Conservation (phyloP, 148 eudicot genomes). For the Diospyros kaki region DNA sequence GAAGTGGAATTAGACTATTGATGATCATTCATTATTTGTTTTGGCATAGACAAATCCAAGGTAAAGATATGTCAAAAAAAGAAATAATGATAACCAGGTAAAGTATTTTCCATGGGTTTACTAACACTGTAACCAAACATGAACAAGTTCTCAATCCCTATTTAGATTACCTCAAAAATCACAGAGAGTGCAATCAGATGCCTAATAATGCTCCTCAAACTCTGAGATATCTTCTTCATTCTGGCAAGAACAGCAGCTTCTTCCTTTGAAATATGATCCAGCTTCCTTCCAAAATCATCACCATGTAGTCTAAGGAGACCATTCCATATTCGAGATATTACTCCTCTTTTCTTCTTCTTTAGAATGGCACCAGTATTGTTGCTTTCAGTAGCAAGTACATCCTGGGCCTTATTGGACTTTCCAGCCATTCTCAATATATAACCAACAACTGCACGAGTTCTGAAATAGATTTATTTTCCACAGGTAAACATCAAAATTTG, state of each 20-base stretch:
- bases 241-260: constrained; percentile 57
- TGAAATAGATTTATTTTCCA: not conserved
- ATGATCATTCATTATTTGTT: not conserved
- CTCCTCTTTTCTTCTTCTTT: constrained; percentile 54
- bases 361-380: constrained; percentile 22
- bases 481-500: not conserved
- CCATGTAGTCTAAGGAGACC: constrained; percentile 47
- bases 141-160: not conserved
- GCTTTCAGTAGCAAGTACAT: constrained; percentile 27
- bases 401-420: constrained; percentile 39
- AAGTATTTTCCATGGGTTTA: not conserved
- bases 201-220: constrained; percentile 50
- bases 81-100: not conserved
- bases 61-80: not conserved
- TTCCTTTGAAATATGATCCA: constrained; percentile 70
- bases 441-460: not conserved
- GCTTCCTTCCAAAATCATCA: constrained; percentile 71
- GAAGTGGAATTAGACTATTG: not conserved
- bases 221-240: constrained; percentile 61
- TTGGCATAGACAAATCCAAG: constrained; percentile 8
- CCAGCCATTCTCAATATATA: constrained; percentile 56
- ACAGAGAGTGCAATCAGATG: constrained; percentile 57
- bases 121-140: not conserved
- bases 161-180: constrained; percentile 56
- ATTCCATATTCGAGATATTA: constrained; percentile 67